Evolutionary conservation across 768 basidiomycete genomes (phyloP).

Genomic region (Mycena floridula): DNA sequence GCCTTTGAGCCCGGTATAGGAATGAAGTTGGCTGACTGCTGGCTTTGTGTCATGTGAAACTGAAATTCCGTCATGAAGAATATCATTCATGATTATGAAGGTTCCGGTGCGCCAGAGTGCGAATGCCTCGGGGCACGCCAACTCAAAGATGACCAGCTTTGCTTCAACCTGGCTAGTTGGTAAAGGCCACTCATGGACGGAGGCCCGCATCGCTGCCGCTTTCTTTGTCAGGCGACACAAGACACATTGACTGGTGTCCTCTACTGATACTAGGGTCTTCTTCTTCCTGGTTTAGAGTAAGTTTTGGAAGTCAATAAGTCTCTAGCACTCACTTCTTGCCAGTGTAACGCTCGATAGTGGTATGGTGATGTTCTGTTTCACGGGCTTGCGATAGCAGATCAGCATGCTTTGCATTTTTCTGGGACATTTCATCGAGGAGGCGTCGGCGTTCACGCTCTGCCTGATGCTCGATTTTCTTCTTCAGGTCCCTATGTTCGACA

Average conservation of each 20-base stretch:
- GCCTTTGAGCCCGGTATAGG: neutral
- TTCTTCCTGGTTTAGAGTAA: too few relatives aligned
- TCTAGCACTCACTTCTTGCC: too few relatives aligned
- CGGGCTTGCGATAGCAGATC: too few relatives aligned
- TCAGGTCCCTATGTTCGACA: conserved; percentile 11
- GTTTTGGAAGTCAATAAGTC: too few relatives aligned
- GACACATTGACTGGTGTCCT: conserved; percentile 4
- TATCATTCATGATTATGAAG: conserved; percentile 27
- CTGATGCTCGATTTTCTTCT: conserved; percentile 18
- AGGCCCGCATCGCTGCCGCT: conserved; percentile 18
- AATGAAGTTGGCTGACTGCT: neutral
- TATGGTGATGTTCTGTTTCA: too few relatives aligned
- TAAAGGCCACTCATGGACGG: conserved; percentile 40
- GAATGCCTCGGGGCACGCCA: conserved; percentile 30
- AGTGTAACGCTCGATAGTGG: too few relatives aligned
- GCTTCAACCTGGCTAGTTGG: conserved; percentile 17
- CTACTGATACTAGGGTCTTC: conserved; percentile 9
- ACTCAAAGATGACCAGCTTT: conserved; percentile 33
- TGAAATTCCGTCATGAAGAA: conserved; percentile 14
- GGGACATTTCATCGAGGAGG: conserved; percentile 21
- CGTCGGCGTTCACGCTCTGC: conserved; percentile 13
- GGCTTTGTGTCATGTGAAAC: neutral
- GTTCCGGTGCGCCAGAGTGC: conserved; percentile 38
- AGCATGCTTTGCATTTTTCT: conserved; percentile 15
- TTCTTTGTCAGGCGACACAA: conserved; percentile 18